Base-by-base conservation (phyloP, 805 yeast genomes). In the Candida piceae region DNA sequence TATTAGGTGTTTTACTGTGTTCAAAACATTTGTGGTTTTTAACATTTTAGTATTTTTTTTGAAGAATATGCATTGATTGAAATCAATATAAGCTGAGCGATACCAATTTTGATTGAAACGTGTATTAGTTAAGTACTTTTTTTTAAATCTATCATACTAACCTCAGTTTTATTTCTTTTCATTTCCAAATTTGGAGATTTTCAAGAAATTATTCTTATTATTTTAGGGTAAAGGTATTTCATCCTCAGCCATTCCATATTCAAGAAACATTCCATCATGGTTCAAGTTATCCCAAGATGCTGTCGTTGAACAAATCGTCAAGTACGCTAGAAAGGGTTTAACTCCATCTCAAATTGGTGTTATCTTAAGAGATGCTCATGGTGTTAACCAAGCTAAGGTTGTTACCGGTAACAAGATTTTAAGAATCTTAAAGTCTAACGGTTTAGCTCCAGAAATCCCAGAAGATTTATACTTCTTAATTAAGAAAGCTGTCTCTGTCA, bases 311-410 rank as follows among this genome's bases (percentile, higher is more conserved):
- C 96, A 88, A 78, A 80, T 90, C 77, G 72, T 83, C 89, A 93
- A 93, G 84, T 87, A 89, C 78, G 98, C 99, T 68, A 89, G 97
- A 79, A 93, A 93, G 82, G 99, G 99, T 89, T 77, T 89, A 69
- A 86, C 97, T 58, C 99, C 99, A 64, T 93, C 99, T 63, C 96
- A 88, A 75, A 93, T 93, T 55, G 98, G 99, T 86, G 98, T 93
- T 67, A 74, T 88, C 64, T 85, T 93, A 71, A 88, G 99, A 81
- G 99, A 93, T 77, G 93, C 97, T 62, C 97, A 93, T 80, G 99
- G 99, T 76, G 97, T 93, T 63, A 81, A 96, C 69, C 96, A 89
- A 76, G 74, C 96, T 60, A 87, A 84, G 78, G 81, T 90, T 66
- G 87, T 87, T 75, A 90, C 98, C 60, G 97, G 97, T 80, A 81